Conservation (phyloP, 495 filamentous ascomycete species). For the Tuber indicum region DNA sequence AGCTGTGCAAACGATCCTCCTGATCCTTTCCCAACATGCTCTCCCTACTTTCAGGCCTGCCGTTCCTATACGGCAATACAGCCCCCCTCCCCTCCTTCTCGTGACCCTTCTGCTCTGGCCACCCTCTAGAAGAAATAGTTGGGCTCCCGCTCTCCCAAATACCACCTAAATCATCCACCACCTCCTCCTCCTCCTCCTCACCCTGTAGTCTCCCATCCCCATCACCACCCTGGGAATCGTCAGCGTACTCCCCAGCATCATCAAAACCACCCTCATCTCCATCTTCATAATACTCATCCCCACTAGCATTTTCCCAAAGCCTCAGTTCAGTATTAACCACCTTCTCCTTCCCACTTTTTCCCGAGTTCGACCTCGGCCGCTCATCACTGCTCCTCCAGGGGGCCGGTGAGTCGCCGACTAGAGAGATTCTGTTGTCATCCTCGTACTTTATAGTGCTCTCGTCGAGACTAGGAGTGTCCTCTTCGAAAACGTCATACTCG, state of each 20-base stretch:
- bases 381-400: constrained; percentile 19
- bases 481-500: constrained; percentile 32
- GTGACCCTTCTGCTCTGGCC: constrained; percentile 6
- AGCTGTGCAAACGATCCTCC: neutral
- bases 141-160: constrained; percentile 31
- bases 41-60: neutral
- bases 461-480: constrained; percentile 28
- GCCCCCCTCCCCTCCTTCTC: neutral
- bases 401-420: constrained; percentile 21
- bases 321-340: constrained; percentile 30
- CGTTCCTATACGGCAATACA: constrained; percentile 3
- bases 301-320: constrained; percentile 24
- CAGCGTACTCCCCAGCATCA: constrained; percentile 18
- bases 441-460: constrained; percentile 24
- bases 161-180: constrained; percentile 10
- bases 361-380: constrained; percentile 10
- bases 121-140: constrained; percentile 31
- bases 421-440: constrained; percentile 24
- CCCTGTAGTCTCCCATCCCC: constrained; percentile 23
- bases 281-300: constrained; percentile 15
- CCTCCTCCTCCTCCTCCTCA: constrained; percentile 21
- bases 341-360: constrained; percentile 25
- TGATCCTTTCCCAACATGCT: neutral
- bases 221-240: constrained; percentile 18
- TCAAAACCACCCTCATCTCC: constrained; percentile 7